Evolutionary conservation across 1,284 basidiomycete genomes (phyloP), one percentile per base, ranked within the genome.

Genomic region (Coniophora puteana): DNA sequence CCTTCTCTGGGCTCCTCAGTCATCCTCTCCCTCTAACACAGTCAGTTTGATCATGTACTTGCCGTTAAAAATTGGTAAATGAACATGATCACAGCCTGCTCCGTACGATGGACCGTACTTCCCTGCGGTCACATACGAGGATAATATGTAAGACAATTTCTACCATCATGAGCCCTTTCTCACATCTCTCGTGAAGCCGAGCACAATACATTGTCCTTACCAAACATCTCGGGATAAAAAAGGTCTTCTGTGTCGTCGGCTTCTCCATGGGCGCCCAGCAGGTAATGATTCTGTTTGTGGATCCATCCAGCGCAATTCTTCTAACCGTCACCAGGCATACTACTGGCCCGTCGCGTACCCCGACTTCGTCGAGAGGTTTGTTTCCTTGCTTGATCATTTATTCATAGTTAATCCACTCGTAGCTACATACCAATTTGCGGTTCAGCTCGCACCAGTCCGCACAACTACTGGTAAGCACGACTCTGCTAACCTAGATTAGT

Each of bases 221-320:
- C 20, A 63, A 74, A 45, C 63, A 67, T 22, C 63, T 80, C 12
- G 69, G 68, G 7, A 57, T 81, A 18, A 58, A 68, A 43, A 73
- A 52, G 20, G 46, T 44, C 5, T 59, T 58, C 21, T 56, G 53
- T 22, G 51, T 49, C 18, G 21, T 59, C 3, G 57, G 53, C 17
- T 59, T 58, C 53, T 80, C 76, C 7, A 80, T 81, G 78, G 77
- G 79, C 29, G 78, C 66, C 1, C 77, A 80, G 52, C 76, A 77
- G 67, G 76, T 68, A 33, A 14, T 40, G 21, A 10, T 20, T 3
- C 4, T 18, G 3, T 16, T 38, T n/a, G 12, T 24, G 2, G 4
- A 36, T 23, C 18, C 17, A 13, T 27, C 26, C 10, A 10, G 17
- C 5, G 4, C 17, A 3, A 8, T 16, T 16, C 18, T 14, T 23